Evolutionary conservation across 129 eudicot genomes (phyloP).

Genomic region (Dittrichia graveolens): DNA sequence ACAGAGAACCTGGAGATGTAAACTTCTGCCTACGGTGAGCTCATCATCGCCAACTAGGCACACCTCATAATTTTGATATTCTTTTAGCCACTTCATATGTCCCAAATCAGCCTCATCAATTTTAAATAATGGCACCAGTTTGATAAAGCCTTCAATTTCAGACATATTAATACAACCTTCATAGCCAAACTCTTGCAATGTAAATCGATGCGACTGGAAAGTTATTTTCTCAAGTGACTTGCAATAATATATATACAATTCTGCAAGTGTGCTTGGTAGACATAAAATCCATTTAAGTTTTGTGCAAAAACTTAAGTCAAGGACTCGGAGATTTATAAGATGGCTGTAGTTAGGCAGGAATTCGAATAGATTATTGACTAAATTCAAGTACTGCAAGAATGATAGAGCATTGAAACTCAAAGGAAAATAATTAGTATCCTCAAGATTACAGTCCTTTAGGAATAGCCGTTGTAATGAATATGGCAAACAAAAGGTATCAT

Average conservation of each 20-base stretch:
- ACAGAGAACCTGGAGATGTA: not conserved
- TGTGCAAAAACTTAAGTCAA: constrained; percentile 6
- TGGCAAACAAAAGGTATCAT: not conserved
- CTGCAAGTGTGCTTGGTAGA: constrained; percentile 3
- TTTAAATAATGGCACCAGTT: not conserved
- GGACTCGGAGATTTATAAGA: constrained; percentile 7
- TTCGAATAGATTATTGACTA: not conserved
- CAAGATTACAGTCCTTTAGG: constrained; percentile 1
- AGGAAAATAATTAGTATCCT: not conserved
- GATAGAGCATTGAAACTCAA: not conserved
- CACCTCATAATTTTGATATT: not conserved
- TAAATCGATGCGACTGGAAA: constrained; percentile 9
- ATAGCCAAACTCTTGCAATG: constrained; percentile 12
- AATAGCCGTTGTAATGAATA: not conserved
- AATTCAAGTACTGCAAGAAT: constrained; percentile 3
- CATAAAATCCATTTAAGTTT: not conserved
- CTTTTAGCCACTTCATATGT: constrained; percentile 18
- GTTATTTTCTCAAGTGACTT: constrained; percentile 7
- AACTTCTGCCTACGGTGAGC: not conserved
- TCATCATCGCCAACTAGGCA: not conserved
- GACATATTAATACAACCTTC: not conserved
- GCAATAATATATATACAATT: constrained; percentile 2
- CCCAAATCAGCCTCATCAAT: constrained; percentile 6
- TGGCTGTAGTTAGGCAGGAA: not conserved
- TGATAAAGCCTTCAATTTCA: constrained; percentile 9